phyloP scores from a whole-genome alignment of 192 early-diverging fungal species.

The Mortierella antarctica region DNA sequence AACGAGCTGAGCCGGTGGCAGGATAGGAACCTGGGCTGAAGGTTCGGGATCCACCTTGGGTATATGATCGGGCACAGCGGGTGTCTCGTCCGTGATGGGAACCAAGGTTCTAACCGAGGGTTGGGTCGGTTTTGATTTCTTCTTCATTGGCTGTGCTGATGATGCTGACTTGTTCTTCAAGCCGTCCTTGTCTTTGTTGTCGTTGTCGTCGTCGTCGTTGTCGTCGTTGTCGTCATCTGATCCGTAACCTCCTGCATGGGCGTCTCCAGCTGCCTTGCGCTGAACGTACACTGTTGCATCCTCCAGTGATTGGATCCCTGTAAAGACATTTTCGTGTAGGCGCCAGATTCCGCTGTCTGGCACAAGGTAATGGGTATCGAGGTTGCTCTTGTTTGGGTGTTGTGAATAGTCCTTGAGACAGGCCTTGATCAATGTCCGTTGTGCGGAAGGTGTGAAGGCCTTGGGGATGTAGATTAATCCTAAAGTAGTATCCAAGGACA shows the following conservation, averaged over 20 bases:
- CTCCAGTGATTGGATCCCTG: conserved; percentile 17
- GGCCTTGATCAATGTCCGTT: conserved; percentile 74
- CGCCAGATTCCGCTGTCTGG: conserved; percentile 73
- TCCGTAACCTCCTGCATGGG: conserved; percentile 26
- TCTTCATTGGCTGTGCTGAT: conserved; percentile 24
- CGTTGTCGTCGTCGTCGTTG: conserved; percentile 25
- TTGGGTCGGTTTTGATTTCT: conserved; percentile 20
- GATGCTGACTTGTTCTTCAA: conserved; percentile 23
- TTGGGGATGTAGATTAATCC: conserved; percentile 87
- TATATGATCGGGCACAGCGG: conserved; percentile 24
- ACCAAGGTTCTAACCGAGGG: conserved; percentile 34
- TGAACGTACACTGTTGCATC: conserved; percentile 45
- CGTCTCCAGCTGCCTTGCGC: conserved; percentile 27
- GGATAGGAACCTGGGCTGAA: conserved; percentile 39
- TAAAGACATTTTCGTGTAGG: conserved; percentile 54
- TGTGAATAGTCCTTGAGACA: conserved; percentile 81
- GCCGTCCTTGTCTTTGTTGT: conserved; percentile 11
- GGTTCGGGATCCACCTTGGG: conserved; percentile 52
- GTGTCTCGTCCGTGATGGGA: conserved; percentile 30
- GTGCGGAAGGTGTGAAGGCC: conserved; percentile 76
- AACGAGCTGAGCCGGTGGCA: conserved; percentile 57
- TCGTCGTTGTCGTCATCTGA: conserved; percentile 46
- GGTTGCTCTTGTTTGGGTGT: conserved; percentile 87
- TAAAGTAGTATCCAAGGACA: conserved; percentile 24
- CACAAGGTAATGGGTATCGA: conserved; percentile 87